Conservation (phyloP, 306 rosid genomes). For the Rosa rugosa region DNA sequence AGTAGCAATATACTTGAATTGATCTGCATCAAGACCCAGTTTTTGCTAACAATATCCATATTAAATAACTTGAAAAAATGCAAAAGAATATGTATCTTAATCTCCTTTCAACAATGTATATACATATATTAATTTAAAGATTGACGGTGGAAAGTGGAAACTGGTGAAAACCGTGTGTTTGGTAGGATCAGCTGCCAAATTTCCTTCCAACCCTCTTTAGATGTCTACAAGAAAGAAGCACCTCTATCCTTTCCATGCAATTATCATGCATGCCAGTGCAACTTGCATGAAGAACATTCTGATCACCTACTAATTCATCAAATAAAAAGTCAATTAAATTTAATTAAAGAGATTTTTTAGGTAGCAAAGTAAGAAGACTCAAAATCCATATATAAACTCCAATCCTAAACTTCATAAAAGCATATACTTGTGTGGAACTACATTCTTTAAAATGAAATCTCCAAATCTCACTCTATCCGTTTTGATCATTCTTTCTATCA, state of each 20-base stretch:
- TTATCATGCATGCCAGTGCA: slow-evolving; percentile 6
- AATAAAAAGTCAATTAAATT: neutral
- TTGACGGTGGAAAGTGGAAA: neutral
- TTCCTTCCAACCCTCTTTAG: slow-evolving; percentile 28
- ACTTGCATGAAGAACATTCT: slow-evolving; percentile 15
- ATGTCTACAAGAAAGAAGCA: slow-evolving; percentile 16
- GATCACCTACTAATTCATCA: neutral
- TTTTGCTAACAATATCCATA: neutral
- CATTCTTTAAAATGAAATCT: slow-evolving; percentile 19
- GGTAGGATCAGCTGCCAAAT: slow-evolving; percentile 48
- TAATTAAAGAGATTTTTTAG: neutral
- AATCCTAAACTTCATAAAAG: neutral
- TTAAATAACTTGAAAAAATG: neutral
- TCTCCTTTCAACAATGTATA: neutral
- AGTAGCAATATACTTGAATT: neutral
- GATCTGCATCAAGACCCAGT: neutral
- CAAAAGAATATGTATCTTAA: neutral
- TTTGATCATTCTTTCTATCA: slow-evolving; percentile 9
- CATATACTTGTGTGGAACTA: neutral
- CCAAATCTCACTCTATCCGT: slow-evolving; percentile 16
- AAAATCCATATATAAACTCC: slow-evolving; percentile 36
- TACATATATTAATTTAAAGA: slow-evolving; percentile 11
- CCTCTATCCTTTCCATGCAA: neutral
- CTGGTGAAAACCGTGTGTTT: slow-evolving; percentile 62
- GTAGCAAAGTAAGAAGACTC: neutral